Evolutionary conservation across 2,329 filamentous ascomycete genomes (phyloP).

Genomic region (Chaetomium strumarium): DNA sequence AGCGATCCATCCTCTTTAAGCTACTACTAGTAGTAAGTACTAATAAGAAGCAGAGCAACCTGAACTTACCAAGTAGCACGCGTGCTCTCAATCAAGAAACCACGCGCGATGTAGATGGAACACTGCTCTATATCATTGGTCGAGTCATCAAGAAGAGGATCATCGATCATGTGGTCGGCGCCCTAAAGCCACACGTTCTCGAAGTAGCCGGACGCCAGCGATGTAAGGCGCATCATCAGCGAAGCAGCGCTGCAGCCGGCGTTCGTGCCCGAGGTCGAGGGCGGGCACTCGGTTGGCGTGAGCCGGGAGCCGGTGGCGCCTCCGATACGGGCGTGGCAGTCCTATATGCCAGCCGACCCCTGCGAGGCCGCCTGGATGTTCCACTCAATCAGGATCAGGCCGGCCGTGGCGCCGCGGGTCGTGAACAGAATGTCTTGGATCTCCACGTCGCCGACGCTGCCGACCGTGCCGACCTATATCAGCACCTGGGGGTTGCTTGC

Average conservation of each 20-base stretch:
- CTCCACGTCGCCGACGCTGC: slow-evolving; percentile 58
- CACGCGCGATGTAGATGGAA: slow-evolving; percentile 26
- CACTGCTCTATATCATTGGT: too few relatives aligned
- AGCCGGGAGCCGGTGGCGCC: slow-evolving; percentile 64
- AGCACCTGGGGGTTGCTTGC: slow-evolving; percentile 55
- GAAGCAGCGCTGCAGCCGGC: slow-evolving; percentile 32
- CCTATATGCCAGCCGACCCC: slow-evolving; percentile 50
- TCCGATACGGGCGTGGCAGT: slow-evolving; percentile 68
- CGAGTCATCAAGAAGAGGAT: too few relatives aligned
- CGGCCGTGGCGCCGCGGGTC: slow-evolving; percentile 45
- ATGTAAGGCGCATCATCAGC: slow-evolving; percentile 41
- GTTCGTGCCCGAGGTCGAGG: slow-evolving; percentile 38
- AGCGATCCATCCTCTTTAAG: too few relatives aligned
- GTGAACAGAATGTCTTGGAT: slow-evolving; percentile 61
- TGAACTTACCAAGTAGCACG: slow-evolving; percentile 27
- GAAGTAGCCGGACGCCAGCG: slow-evolving; percentile 40
- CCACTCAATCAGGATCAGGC: slow-evolving; percentile 66
- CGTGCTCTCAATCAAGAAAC: slow-evolving; percentile 27
- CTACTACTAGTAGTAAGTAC: too few relatives aligned
- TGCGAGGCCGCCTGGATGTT: slow-evolving; percentile 45
- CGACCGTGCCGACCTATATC: slow-evolving; percentile 56
- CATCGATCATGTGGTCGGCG: slow-evolving; percentile 49
- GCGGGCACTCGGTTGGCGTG: slow-evolving; percentile 54
- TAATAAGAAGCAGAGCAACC: too few relatives aligned
- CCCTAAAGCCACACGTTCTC: slow-evolving; percentile 60